Percentiles rank a stretch among this genome's conserved stretches.
These are phyloP conservation scores for Chimonanthus salicifolius DNA, from an alignment of 164 flowering plant genomes.

Conservation along the genomic window DNA sequence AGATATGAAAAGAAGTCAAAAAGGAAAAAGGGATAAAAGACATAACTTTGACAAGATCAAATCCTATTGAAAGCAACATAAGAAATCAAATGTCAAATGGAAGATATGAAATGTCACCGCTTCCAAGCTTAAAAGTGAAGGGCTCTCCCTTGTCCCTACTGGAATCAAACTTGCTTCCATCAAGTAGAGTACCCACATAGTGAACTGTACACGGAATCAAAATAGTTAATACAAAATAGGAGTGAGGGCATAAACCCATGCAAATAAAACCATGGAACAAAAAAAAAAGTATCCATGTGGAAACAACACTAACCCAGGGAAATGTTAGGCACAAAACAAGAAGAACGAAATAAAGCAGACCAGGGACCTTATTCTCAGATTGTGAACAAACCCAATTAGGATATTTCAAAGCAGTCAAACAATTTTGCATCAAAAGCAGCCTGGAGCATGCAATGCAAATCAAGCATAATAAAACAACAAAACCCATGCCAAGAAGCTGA, in stretches of 20 bases:
- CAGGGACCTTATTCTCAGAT: too few species aligned
- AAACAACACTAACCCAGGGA: neutral
- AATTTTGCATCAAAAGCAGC: too few species aligned
- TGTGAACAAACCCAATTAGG: too few species aligned
- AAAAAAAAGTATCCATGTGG: neutral
- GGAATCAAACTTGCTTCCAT: conserved; percentile 52
- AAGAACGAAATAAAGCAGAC: too few species aligned
- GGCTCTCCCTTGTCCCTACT: conserved; percentile 43
- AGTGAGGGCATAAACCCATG: neutral
- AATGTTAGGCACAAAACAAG: too few species aligned
- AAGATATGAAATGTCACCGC: conserved; percentile 28
- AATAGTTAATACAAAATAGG: neutral
- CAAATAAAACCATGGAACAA: neutral
- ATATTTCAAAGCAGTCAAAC: too few species aligned
- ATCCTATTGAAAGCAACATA: neutral
- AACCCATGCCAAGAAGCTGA: too few species aligned
- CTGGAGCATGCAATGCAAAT: too few species aligned
- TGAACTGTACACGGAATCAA: conserved; percentile 41
- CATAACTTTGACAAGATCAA: neutral
- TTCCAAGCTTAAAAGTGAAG: conserved; percentile 46
- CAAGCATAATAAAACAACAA: too few species aligned
- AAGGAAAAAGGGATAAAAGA: neutral
- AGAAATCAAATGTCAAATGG: neutral
- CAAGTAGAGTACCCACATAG: conserved; percentile 44
- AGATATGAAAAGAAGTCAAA: neutral